phyloP scores from a whole-genome alignment of 192 early-diverging fungal species.

The Backusella luteola region DNA sequence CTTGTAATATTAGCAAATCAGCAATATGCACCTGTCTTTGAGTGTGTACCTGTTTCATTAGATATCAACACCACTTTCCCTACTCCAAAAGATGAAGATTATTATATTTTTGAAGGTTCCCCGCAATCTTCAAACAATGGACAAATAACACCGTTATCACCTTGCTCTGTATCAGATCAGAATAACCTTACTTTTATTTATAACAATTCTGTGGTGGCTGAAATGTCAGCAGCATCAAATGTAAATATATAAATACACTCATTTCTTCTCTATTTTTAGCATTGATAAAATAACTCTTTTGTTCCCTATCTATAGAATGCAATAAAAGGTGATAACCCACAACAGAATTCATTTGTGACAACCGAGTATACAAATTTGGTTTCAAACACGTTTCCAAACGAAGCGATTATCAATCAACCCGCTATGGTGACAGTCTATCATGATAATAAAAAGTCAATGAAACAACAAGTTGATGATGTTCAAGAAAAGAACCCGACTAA shows the following conservation, averaged over 20 bases:
- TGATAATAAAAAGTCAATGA: not conserved
- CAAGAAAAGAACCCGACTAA: not conserved
- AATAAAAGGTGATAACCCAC: not conserved
- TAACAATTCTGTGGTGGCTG: not conserved
- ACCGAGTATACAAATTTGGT: not conserved
- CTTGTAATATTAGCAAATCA: not conserved
- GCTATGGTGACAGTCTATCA: not conserved
- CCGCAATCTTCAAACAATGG: not conserved
- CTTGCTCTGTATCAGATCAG: conserved; percentile 6
- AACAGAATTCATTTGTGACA: not conserved
- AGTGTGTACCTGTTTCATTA: not conserved
- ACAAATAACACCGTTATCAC: not conserved
- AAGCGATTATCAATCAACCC: not conserved
- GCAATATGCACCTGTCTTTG: not conserved
- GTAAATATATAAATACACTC: not conserved
- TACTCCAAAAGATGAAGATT: not conserved
- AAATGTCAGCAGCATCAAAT: not conserved
- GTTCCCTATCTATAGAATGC: not conserved
- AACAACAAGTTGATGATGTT: not conserved
- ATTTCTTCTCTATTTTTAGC: not conserved
- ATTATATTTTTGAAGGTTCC: not conserved
- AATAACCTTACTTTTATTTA: not conserved
- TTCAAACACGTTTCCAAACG: not conserved
- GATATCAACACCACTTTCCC: not conserved
- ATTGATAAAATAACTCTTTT: not conserved